Conservation (phyloP, 1,139 yeast genomes). For the Sugiyamaella castrensis region DNA sequence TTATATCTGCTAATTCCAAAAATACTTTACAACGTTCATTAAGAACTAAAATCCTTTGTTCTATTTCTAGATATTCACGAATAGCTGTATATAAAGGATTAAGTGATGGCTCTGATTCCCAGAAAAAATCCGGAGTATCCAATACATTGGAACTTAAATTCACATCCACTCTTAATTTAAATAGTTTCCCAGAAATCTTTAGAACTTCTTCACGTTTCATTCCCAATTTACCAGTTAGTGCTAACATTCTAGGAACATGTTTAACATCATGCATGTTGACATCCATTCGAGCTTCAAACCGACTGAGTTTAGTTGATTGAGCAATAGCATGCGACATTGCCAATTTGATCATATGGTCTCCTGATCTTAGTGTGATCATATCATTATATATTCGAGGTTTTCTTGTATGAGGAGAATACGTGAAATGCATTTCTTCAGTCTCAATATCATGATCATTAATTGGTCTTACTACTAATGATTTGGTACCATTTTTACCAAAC, state of each 20-base stretch:
- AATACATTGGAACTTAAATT: constrained; percentile 84
- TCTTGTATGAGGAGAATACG: constrained; percentile 74
- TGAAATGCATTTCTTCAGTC: constrained; percentile 92
- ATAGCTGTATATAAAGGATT: constrained; percentile 90
- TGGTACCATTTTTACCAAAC: constrained; percentile 41
- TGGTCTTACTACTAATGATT: constrained; percentile 61
- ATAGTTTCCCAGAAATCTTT: constrained; percentile 83
- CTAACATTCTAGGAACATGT: constrained; percentile 81
- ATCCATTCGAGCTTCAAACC: constrained; percentile 90
- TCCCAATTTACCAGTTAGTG: constrained; percentile 84
- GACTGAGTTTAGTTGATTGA: constrained; percentile 85
- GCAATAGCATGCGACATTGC: constrained; percentile 97
- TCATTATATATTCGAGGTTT: constrained; percentile 92
- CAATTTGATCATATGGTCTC: constrained; percentile 87
- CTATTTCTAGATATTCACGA: constrained; percentile 89
- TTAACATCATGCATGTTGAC: constrained; percentile 79
- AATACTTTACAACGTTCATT: constrained; percentile 94
- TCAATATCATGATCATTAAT: constrained; percentile 88
- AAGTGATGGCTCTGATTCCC: constrained; percentile 94
- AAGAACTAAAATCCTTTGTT: constrained; percentile 86
- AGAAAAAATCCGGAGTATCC: constrained; percentile 93
- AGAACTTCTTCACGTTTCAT: constrained; percentile 72
- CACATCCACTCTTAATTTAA: constrained; percentile 88
- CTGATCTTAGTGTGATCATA: constrained; percentile 84
- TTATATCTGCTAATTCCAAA: constrained; percentile 85